Base-by-base conservation (phyloP, 441 rosid genomes). In the Pelargonium citronellum region DNA sequence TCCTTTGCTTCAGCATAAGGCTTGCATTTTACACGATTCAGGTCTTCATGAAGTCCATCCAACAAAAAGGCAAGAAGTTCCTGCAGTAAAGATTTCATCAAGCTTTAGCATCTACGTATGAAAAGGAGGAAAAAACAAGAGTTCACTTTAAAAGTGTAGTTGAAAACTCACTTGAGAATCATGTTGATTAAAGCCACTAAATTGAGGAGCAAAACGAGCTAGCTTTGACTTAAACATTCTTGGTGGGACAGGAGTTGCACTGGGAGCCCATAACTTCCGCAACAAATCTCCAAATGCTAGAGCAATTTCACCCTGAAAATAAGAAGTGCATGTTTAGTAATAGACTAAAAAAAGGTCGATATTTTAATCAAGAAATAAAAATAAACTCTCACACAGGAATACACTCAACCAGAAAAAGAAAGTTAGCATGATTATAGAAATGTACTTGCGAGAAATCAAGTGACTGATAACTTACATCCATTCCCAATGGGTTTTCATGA, bases 1-100 rank as follows among this genome's bases (percentile, higher is more conserved):
- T 89, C 92, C 84, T 86, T 82, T 73, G 83, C 87, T 79, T 89
- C 92, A 75, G 77, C 82, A 68, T 89, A 89, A 70, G 95, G 95
- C 76, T 89, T 87, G 78, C 85, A 76, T 77, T 69, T 89, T 67
- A 89, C 95, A 69, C 89, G 90, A 75, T 89, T 89, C 63, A 89
- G 86, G 76, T 87, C 92, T 80, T 89, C 91, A 57, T 87, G 95
- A 60, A 87, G 95, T 77, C 95, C 92, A 83, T 89, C 95, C 78
- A 89, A 71, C 77, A 89, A 82, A 83, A 89, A 89, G 39, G 89
- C 88, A 71, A 89, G 83, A 51, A 87, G 86, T 78, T 89, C 95
- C 95, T 89, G 80, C 74, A 68, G 80, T 55, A 57, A 51, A 68
- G 67, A 62, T 71, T 64, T 70, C 43, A 81, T 81, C 57, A 63